These are phyloP conservation scores for Cunninghamia lanceolata DNA, from an alignment of 75 land plant species.

Conservation along the genomic window DNA sequence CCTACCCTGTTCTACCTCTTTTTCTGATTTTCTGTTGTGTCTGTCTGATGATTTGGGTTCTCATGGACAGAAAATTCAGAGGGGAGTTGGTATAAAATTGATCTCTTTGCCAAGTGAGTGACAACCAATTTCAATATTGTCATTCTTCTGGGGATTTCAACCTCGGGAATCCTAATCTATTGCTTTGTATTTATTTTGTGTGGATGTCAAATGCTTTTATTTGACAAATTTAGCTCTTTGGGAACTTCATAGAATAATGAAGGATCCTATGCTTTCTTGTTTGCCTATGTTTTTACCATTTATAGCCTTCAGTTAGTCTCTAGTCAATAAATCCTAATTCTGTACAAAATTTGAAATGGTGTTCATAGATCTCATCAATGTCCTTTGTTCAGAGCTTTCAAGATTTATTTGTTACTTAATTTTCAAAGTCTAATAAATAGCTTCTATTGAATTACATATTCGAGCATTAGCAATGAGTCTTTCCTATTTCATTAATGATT, in stretches of 20 bases:
- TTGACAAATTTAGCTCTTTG: too few species aligned
- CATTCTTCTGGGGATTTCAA: too few species aligned
- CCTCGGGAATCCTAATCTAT: too few species aligned
- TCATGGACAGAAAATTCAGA: not conserved
- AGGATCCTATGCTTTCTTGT: too few species aligned
- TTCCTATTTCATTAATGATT: too few species aligned
- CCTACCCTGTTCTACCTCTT: not conserved
- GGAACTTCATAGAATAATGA: too few species aligned
- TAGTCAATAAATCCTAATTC: not conserved
- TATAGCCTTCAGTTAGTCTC: too few species aligned
- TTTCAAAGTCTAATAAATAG: not conserved
- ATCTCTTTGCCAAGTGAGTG: not conserved
- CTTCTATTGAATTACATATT: conserved; percentile 46
- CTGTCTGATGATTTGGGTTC: not conserved
- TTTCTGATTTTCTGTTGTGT: not conserved
- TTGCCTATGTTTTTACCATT: too few species aligned
- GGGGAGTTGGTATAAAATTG: not conserved
- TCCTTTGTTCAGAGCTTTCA: not conserved
- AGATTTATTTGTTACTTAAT: too few species aligned
- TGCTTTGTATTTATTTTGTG: too few species aligned
- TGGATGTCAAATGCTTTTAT: too few species aligned
- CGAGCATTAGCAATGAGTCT: conserved; percentile 57
- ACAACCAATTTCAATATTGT: too few species aligned
- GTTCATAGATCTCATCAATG: not conserved
- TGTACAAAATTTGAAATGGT: not conserved